A percentile compares a stretch with the other conserved stretches of the same genome.
Conservation (phyloP, 75 land plant genomes). For the Selaginella moellendorffii region DNA sequence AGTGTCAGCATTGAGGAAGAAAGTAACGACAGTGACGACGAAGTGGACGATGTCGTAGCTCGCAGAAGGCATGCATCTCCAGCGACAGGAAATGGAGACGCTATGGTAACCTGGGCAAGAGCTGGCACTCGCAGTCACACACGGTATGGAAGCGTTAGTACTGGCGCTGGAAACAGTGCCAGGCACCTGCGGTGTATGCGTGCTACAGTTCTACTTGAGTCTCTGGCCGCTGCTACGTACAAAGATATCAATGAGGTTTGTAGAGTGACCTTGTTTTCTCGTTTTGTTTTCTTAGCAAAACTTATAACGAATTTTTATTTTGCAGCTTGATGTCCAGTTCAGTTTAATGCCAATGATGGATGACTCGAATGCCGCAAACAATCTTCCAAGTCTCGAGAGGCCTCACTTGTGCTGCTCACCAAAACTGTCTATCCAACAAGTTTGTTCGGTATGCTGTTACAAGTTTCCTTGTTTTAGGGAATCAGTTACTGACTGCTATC, state of each 20-base stretch:
- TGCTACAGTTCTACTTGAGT: constrained; percentile 14
- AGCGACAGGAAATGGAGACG: constrained; percentile 10
- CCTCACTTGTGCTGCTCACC: constrained; percentile 14
- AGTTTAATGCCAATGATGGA: not conserved
- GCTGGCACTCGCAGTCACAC: constrained; percentile 13
- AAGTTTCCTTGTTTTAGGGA: not conserved
- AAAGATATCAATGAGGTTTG: constrained; percentile 8
- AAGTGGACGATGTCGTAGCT: constrained; percentile 10
- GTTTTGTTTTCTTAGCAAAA: no score
- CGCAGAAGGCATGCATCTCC: constrained; percentile 12
- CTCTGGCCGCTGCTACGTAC: not conserved
- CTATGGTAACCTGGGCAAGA: constrained; percentile 14
- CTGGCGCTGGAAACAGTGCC: constrained; percentile 10
- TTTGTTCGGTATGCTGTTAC: constrained; percentile 22
- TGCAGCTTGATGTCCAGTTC: not conserved
- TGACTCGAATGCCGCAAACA: not conserved
- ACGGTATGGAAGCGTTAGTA: constrained; percentile 6
- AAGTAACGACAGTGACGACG: constrained; percentile 1
- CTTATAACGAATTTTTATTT: not conserved
- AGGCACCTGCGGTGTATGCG: constrained; percentile 8
- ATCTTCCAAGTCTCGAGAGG: not conserved
- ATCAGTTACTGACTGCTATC: no score
- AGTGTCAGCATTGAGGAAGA: not conserved
- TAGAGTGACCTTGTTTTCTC: no score
- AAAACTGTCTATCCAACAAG: constrained; percentile 21